These are phyloP conservation scores for Teratosphaeria gauchensis DNA, from an alignment of 2,329 filamentous ascomycete genomes.

Conservation along the genomic window DNA sequence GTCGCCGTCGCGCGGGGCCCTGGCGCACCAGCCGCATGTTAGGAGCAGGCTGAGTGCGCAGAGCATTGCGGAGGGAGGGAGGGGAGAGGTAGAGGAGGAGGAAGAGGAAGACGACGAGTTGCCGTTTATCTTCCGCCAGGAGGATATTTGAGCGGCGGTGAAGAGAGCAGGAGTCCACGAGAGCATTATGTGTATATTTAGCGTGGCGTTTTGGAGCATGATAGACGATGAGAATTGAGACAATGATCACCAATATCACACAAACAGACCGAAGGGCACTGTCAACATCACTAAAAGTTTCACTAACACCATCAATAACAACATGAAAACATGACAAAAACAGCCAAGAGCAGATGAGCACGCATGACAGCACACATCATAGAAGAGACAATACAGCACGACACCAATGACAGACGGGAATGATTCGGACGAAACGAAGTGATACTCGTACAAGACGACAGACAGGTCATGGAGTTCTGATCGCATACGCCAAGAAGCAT, in stretches of 20 bases:
- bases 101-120: slow-evolving; percentile 3
- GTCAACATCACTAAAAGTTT: no score
- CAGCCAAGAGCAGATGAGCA: no score
- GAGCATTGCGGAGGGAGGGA: slow-evolving; percentile 56
- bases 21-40: slow-evolving; percentile 80
- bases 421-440: neutral
- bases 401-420: no score
- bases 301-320: neutral
- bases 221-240: neutral
- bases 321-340: neutral
- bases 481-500: neutral
- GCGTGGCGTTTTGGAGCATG: slow-evolving; percentile 2
- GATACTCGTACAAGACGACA: neutral
- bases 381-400: no score
- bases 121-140: slow-evolving; percentile 4
- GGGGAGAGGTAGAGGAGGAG: neutral
- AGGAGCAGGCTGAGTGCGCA: slow-evolving; percentile 89
- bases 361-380: no score
- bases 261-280: neutral
- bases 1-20: slow-evolving; percentile 65
- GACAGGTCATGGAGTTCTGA: neutral
- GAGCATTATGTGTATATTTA: neutral
- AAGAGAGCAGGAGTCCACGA: neutral
- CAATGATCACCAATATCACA: neutral
- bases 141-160: neutral